Base-by-base conservation (phyloP, 139 green algal genomes). In the Gonium pectorale region DNA sequence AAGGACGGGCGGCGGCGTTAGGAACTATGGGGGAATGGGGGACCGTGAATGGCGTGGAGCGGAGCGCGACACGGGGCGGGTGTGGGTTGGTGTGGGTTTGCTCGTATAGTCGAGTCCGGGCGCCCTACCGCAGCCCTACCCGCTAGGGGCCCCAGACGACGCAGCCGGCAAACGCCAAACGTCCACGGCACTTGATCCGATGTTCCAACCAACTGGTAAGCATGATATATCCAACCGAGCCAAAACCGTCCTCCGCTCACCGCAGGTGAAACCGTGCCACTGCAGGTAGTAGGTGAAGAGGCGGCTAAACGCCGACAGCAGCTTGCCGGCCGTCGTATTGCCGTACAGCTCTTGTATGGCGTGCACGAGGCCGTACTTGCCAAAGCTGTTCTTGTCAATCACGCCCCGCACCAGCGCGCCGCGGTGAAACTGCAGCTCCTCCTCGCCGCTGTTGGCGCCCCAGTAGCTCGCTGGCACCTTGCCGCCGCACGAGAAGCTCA, bases 311-410 rank as follows among this genome's bases (percentile, higher is more conserved):
- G 90, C 86, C 60, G 90, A 95, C 8, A 98, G 92, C 43, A 99
- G 68, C 33, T 87, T 73, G 15, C 95, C 97, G 3, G 96, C 97
- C 4, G 89, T 86, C 15, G 86, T 64, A 66, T 92, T 80, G 51
- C 96, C 96, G 89, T 99, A 99, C 67, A 99, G 89, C 91, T 98
- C 96, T 90, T 98, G 95, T 29, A 99, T 91, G 69, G 94, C 90
- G 89, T 99, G 97, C 63, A 99, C 92, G 35, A 99, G 90, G 29
- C 97, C 97, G 88, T 94, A 95, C 86, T 96, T 98, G 46, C 95
- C 97, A 84, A 98, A 99, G 77, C 93, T 86, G 5, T 94, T 92
- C 93, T 99, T 99, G 94, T 99, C 98, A 60, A 99, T 46, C 77
- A 90, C 89, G 79, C 97, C 97, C 2, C 89, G 88, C 60, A 99